phyloP scores from a whole-genome alignment of 2,329 filamentous ascomycete species.

The Neophaeococcomyces aloes region DNA sequence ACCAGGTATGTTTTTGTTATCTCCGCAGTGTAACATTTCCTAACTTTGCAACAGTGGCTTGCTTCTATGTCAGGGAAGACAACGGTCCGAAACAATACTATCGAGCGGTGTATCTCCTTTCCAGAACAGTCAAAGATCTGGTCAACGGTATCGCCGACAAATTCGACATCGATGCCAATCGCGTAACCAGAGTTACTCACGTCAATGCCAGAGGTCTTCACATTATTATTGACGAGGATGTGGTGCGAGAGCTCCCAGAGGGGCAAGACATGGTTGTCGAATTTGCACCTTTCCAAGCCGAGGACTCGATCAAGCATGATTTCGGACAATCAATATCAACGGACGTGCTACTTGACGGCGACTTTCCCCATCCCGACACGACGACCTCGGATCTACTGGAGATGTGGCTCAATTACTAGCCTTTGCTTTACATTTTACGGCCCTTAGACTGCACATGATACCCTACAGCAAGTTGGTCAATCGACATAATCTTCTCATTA shows the following conservation, averaged over 20 bases:
- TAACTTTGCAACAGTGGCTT: slow-evolving; percentile 54
- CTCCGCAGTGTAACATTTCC: slow-evolving; percentile 11
- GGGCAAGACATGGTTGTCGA: slow-evolving; percentile 78
- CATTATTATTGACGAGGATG: slow-evolving; percentile 82
- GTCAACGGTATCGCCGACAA: slow-evolving; percentile 64
- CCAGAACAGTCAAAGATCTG: slow-evolving; percentile 66
- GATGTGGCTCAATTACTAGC: slow-evolving; percentile 23
- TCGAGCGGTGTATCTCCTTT: slow-evolving; percentile 73
- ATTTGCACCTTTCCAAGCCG: slow-evolving; percentile 51
- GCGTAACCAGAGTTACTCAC: slow-evolving; percentile 60
- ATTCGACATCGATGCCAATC: slow-evolving; percentile 64
- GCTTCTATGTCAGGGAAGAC: slow-evolving; percentile 64
- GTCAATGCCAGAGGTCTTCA: slow-evolving; percentile 65
- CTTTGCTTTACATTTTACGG: not conserved
- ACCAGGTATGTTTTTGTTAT: slow-evolving; percentile 42
- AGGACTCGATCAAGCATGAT: slow-evolving; percentile 23
- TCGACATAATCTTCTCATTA: slow-evolving; percentile 9
- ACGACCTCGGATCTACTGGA: slow-evolving; percentile 18
- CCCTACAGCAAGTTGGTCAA: slow-evolving; percentile 7
- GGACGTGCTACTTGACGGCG: slow-evolving; percentile 18
- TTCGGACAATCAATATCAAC: slow-evolving; percentile 9
- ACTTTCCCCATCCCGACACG: slow-evolving; percentile 13
- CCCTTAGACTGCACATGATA: slow-evolving; percentile 17
- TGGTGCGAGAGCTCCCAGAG: slow-evolving; percentile 71
- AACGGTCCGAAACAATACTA: slow-evolving; percentile 53